Evolutionary conservation across 23 red algal species (phyloP), one percentile per base, ranked within the genome.

Genomic region (Rhodosorus marinus): DNA sequence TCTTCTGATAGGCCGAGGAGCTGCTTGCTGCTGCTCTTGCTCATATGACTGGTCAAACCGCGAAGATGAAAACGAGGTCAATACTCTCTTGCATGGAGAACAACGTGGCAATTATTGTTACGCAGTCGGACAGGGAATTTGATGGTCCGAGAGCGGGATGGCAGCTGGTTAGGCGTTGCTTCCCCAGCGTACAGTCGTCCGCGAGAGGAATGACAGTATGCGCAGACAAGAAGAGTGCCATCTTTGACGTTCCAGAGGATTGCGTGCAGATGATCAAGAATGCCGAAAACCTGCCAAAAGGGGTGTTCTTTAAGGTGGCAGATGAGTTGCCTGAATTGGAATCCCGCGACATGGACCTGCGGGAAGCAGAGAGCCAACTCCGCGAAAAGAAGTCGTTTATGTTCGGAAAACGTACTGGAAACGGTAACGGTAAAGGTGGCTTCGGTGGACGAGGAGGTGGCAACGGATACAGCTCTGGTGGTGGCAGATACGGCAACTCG

Each of bases 61-160:
- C 62, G 53, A 0, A 33, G 38, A 33, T 80, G 15, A 36, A 62
- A 50, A 26, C 23, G 48, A 36, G 75, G 6, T 69, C 62, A 38
- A 11, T 81, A 27, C 22, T 81, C 64, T 68, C 75, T 6, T 70
- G 63, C 11, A 64, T 69, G 52, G 52, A 81, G 54, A 66, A 57
- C 17, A 54, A 60, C 35, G 21, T 30, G 29, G 63, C 75, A 8
- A 36, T 69, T 6, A 35, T 81, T 5, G 20, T 81, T 24, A 51
- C 51, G 21, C n/a, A n/a, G n/a, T n/a, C n/a, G n/a, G n/a, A n/a
- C n/a, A n/a, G n/a, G n/a, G n/a, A n/a, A n/a, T n/a, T n/a, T n/a
- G n/a, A n/a, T n/a, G n/a, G n/a, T n/a, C n/a, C n/a, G n/a, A n/a
- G n/a, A n/a, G n/a, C n/a, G n/a, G n/a, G n/a, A n/a, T n/a, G n/a